Evolutionary conservation across 257 asterid genomes (phyloP), one percentile per base, ranked within the genome.

Genomic region (Solanum microdontum): DNA sequence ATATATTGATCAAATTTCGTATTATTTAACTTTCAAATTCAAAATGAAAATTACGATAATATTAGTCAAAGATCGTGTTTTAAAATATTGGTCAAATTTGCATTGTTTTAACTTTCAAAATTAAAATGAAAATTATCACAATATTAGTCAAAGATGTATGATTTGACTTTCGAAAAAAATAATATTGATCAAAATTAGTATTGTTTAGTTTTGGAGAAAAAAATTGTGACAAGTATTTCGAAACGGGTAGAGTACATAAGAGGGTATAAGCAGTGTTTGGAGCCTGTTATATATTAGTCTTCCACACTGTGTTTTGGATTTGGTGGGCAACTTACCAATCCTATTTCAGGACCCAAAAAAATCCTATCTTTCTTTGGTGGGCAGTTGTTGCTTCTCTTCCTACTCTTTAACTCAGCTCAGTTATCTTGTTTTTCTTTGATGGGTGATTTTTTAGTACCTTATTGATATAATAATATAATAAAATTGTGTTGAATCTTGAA

Each of bases 401-500:
- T 37, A 23, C 76, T 14, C 8, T 11, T 66, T 19, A 64, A 19
- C 82, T 74, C 32, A 76, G 15, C 83, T 12, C 60, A 76, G 43
- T 43, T 40, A 79, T 79, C 66, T 79, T 43, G 37, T 43, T 2
- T 40, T 79, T 28, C 24, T 74, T 34, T 34, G 48, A n/a, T 73
- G 51, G 51, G 51, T 43, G 36, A 3, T 15, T 43, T 2, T 79
- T 26, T 43, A 48, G 33, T 26, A 24, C 9, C 37, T 79, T 43
- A 26, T 79, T 79, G 84, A 43, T 79, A 8, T 26, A 69, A 2
- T 74, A 34, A 2, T 74, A 34, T 58, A 74, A 28, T 68, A 6
- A 89, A 84, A 40, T 89, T 43, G 45, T 88, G 37, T 83, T 70
- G 80, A 64, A 79, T 79, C 66, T 43, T 79, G 39, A 24, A 76